Evolutionary conservation across 2,329 filamentous ascomycete species (phyloP).

Genomic region (Aspergillus pseudoglaucus): DNA sequence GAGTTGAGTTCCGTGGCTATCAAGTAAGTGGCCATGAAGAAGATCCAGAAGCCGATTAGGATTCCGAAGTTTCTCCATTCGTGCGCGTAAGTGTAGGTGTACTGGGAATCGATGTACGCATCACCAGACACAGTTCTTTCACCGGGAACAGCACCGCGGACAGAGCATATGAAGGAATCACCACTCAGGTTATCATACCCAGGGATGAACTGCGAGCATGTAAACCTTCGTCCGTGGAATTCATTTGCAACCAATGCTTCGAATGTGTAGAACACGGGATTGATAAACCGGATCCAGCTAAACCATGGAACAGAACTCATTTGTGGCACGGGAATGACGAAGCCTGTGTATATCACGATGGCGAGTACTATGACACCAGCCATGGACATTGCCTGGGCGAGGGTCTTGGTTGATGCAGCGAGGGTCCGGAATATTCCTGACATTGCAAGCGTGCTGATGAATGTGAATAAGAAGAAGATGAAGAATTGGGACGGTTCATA

Average conservation of each 20-base stretch:
- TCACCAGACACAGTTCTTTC: slow-evolving; percentile 53
- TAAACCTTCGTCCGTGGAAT: slow-evolving; percentile 53
- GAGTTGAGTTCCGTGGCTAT: slow-evolving; percentile 60
- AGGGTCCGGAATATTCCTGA: slow-evolving; percentile 55
- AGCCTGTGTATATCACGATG: slow-evolving; percentile 62
- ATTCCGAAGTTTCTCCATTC: slow-evolving; percentile 66
- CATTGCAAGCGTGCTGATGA: slow-evolving; percentile 52
- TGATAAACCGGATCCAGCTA: slow-evolving; percentile 60
- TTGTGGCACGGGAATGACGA: slow-evolving; percentile 53
- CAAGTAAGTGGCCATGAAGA: slow-evolving; percentile 60
- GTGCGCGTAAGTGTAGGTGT: slow-evolving; percentile 52
- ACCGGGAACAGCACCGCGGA: slow-evolving; percentile 51
- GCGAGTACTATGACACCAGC: slow-evolving; percentile 48
- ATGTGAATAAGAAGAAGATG: slow-evolving; percentile 58
- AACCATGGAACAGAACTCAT: slow-evolving; percentile 54
- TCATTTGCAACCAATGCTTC: slow-evolving; percentile 54
- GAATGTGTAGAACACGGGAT: slow-evolving; percentile 60
- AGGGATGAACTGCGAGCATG: slow-evolving; percentile 47
- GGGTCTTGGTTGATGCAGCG: slow-evolving; percentile 52
- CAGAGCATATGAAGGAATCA: slow-evolving; percentile 48
- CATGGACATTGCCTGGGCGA: slow-evolving; percentile 58
- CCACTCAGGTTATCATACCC: slow-evolving; percentile 40
- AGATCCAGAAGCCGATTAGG: slow-evolving; percentile 56
- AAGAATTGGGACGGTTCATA: slow-evolving; percentile 48
- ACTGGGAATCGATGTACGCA: slow-evolving; percentile 52